Evolutionary conservation across 2,329 filamentous ascomycete genomes (phyloP).

Genomic region (Colletotrichum lindemuthianum): DNA sequence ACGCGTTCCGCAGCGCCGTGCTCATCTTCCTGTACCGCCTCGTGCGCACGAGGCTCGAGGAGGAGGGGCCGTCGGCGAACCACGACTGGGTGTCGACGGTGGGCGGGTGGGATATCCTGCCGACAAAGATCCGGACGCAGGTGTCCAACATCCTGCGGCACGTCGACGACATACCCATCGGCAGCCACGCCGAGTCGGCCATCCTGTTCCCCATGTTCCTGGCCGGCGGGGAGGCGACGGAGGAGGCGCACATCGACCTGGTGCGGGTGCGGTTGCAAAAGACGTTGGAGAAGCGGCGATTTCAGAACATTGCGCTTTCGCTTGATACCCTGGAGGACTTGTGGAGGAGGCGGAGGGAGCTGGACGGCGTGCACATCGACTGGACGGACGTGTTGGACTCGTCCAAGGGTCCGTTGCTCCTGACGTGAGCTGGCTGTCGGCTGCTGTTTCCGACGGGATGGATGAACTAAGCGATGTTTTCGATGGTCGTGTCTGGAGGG

Average conservation of each 20-base stretch:
- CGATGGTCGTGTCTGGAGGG: no score
- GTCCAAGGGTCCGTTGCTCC: conserved; percentile 18
- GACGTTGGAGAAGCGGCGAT: conserved; percentile 27
- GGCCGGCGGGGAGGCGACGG: conserved; percentile 29
- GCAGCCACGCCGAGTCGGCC: conserved; percentile 28
- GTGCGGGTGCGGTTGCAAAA: conserved; percentile 22
- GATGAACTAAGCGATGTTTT: no score
- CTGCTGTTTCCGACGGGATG: no score
- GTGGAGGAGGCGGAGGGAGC: conserved; percentile 14
- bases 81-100: neutral
- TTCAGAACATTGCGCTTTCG: conserved; percentile 19
- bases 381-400: conserved; percentile 26
- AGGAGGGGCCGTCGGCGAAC: neutral
- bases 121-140: conserved; percentile 26
- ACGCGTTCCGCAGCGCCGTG: conserved; percentile 22
- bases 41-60: conserved; percentile 6
- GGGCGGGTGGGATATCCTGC: conserved; percentile 13
- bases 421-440: conserved; percentile 6
- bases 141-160: conserved; percentile 23
- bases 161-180: conserved; percentile 19
- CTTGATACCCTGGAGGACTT: conserved; percentile 20
- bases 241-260: conserved; percentile 19
- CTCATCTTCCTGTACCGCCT: conserved; percentile 27
- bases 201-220: conserved; percentile 34
- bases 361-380: neutral